Evolutionary conservation across 441 rosid species (phyloP).

Genomic region (Aquilaria agallochum): DNA sequence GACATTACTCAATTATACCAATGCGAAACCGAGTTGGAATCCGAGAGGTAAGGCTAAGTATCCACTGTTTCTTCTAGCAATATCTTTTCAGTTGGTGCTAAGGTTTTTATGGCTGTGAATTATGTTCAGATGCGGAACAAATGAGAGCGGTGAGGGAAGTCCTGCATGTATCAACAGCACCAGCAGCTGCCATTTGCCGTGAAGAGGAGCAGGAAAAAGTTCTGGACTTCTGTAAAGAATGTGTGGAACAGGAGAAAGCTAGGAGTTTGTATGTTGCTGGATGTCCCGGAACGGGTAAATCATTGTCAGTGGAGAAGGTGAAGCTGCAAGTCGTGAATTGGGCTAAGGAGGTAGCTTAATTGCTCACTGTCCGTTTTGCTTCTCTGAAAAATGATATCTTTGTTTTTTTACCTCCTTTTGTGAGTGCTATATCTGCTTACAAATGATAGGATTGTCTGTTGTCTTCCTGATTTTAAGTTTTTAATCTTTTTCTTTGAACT

Average conservation of each 20-base stretch:
- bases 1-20: constrained; percentile 18
- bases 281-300: constrained; percentile 87
- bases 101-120: neutral
- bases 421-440: neutral
- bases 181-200: constrained; percentile 48
- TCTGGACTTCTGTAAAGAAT: constrained; percentile 57
- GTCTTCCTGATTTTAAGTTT: neutral
- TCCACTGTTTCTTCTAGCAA: neutral
- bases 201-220: constrained; percentile 61
- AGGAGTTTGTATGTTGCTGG: constrained; percentile 83
- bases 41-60: constrained; percentile 44
- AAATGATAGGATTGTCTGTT: neutral
- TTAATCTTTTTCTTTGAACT: too few relatives aligned
- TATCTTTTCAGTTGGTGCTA: neutral
- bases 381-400: neutral
- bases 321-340: constrained; percentile 49
- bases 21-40: constrained; percentile 41
- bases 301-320: constrained; percentile 72
- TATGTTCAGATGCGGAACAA: constrained; percentile 46
- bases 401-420: neutral
- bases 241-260: constrained; percentile 49
- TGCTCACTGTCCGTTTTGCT: neutral
- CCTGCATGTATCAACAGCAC: constrained; percentile 67
- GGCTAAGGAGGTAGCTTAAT: constrained; percentile 48
- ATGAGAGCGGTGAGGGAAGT: constrained; percentile 58